Conservation (phyloP, 768 basidiomycete genomes). For the Pleurotus giganteus region DNA sequence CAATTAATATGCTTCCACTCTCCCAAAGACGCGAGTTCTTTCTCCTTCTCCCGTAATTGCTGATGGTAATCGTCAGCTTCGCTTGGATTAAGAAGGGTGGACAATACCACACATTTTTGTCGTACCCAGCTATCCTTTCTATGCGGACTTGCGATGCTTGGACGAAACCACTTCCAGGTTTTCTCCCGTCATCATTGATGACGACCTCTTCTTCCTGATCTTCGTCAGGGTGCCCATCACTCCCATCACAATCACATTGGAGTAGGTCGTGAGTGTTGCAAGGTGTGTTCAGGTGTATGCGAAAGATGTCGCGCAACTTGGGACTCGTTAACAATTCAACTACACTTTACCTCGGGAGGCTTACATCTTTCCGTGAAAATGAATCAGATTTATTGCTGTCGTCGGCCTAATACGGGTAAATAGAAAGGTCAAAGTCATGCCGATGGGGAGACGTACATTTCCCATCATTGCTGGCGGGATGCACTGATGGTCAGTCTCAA, state of each 20-base stretch:
- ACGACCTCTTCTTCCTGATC: constrained; percentile 15
- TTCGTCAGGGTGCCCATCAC: constrained; percentile 24
- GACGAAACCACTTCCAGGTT: constrained; percentile 51
- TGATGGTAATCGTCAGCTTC: constrained; percentile 22
- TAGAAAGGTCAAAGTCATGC: no score
- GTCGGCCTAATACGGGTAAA: constrained; percentile 28
- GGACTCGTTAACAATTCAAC: constrained; percentile 3
- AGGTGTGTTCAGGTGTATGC: constrained; percentile 70
- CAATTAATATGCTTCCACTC: constrained; percentile 89
- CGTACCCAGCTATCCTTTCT: constrained; percentile 41
- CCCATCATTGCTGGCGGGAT: constrained; percentile 63
- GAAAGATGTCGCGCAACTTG: constrained; percentile 90
- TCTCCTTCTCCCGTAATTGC: constrained; percentile 69
- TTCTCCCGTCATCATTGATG: constrained; percentile 29
- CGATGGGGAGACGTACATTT: constrained; percentile 49
- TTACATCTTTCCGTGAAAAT: constrained; percentile 82
- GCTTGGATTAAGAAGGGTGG: background rate
- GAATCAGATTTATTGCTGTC: constrained; percentile 71
- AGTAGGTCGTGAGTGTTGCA: constrained; percentile 95
- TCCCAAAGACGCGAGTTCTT: constrained; percentile 65
- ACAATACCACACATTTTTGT: constrained; percentile 44
- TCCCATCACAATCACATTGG: constrained; percentile 68
- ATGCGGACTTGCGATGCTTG: constrained; percentile 61
- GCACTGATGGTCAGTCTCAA: constrained; percentile 13
- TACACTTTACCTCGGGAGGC: constrained; percentile 20